Evolutionary conservation across 495 filamentous ascomycete genomes (phyloP).

Genomic region (Baudoinia panamericana): DNA sequence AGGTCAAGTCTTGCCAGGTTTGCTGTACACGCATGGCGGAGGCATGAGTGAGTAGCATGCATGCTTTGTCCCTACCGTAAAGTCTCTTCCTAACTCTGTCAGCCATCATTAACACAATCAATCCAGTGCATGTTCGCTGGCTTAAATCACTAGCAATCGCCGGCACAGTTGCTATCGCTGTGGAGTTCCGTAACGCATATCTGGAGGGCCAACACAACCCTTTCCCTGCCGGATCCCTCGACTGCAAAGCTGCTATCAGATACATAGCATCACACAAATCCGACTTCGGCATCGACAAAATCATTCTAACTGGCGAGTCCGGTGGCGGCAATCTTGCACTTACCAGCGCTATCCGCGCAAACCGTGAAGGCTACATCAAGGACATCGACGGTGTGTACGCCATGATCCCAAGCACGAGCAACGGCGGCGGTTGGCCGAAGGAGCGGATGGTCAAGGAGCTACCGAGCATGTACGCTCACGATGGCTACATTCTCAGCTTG

Average conservation of each 20-base stretch:
- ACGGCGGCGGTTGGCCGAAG: conserved; percentile 6
- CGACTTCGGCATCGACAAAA: conserved; percentile 13
- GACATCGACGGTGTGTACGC: conserved; percentile 17
- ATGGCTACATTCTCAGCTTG: conserved; percentile 16
- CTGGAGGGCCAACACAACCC: conserved; percentile 10
- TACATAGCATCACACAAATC: conserved; percentile 9
- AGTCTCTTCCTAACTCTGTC: not conserved
- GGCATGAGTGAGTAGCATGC: conserved; percentile 16
- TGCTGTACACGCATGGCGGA: conserved; percentile 17
- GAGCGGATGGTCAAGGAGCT: conserved; percentile 13
- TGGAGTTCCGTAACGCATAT: conserved; percentile 22
- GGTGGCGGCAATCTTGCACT: conserved; percentile 18
- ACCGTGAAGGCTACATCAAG: conserved; percentile 12
- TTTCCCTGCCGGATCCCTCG: conserved; percentile 19
- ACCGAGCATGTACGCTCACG: conserved; percentile 15
- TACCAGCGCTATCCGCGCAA: conserved; percentile 12
- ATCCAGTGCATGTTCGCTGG: conserved; percentile 11
- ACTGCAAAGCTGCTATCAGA: conserved; percentile 14
- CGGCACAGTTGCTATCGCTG: conserved; percentile 12
- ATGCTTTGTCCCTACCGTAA: not conserved
- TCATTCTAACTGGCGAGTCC: conserved; percentile 18
- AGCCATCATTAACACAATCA: conserved; percentile 11
- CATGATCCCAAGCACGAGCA: conserved; percentile 14
- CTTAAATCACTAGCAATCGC: conserved; percentile 6
- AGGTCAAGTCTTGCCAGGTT: conserved; percentile 3